phyloP scores from a whole-genome alignment of 768 basidiomycete genomes.

The Rhizopogon vulgaris region DNA sequence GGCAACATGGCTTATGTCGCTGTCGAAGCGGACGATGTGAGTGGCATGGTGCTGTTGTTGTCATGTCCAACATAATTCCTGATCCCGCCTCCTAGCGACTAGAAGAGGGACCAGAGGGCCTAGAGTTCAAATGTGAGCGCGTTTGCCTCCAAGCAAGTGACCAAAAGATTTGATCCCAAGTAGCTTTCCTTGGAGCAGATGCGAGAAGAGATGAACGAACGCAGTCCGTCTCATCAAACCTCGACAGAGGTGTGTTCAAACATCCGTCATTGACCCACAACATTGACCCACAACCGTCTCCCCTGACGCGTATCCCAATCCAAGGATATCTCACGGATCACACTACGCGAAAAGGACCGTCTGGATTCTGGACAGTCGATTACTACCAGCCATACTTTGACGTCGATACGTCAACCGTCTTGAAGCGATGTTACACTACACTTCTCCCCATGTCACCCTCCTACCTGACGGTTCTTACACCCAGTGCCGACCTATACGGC shows the following conservation, averaged over 20 bases:
- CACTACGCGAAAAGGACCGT: conserved; percentile 36
- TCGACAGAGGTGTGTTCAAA: conserved; percentile 43
- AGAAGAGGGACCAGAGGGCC: conserved; percentile 62
- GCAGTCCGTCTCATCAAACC: conserved; percentile 26
- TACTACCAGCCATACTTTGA: conserved; percentile 89
- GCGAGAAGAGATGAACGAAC: conserved; percentile 20
- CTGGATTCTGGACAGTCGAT: conserved; percentile 75
- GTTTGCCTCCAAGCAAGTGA: background rate
- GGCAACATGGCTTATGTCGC: conserved; percentile 61
- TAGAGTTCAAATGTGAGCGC: conserved; percentile 65
- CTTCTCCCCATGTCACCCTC: conserved; percentile 66
- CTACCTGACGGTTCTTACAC: conserved; percentile 57
- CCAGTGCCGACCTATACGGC: conserved; percentile 64
- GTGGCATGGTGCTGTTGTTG: conserved; percentile 10
- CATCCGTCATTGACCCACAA: background rate
- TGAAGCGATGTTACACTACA: conserved; percentile 71
- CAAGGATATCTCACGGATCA: conserved; percentile 64
- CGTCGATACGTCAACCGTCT: conserved; percentile 73
- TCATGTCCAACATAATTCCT: background rate
- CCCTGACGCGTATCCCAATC: background rate
- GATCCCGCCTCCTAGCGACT: conserved; percentile 32
- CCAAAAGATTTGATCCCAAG: background rate
- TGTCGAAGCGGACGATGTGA: conserved; percentile 66
- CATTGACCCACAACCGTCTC: background rate
- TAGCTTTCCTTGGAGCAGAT: conserved; percentile 56